Conservation (phyloP, 2,329 filamentous ascomycete genomes). For the Aspergillus caelatus region DNA sequence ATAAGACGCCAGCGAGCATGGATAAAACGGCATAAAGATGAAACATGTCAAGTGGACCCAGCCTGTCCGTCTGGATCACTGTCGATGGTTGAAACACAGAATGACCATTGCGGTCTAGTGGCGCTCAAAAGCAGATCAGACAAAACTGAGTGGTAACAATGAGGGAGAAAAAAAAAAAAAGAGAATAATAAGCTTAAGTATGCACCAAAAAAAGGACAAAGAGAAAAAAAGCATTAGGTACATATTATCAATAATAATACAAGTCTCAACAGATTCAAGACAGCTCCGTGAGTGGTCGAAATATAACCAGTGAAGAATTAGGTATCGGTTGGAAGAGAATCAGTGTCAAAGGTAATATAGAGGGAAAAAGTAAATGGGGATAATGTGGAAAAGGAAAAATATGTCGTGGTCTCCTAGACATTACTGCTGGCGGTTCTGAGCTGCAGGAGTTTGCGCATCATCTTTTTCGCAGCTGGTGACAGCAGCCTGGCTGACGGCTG, state of each 20-base stretch:
- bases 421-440: neutral
- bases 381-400: neutral
- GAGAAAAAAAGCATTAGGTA: constrained; percentile 19
- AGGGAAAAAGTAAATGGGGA: neutral
- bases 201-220: constrained; percentile 16
- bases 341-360: neutral
- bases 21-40: neutral
- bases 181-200: constrained; percentile 20
- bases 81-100: neutral
- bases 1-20: neutral
- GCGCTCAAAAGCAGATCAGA: constrained; percentile 7
- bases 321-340: neutral
- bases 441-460: neutral
- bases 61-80: constrained; percentile 1
- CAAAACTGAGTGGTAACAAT: neutral
- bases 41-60: neutral
- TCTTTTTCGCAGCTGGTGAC: constrained; percentile 5
- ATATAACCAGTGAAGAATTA: constrained; percentile 8
- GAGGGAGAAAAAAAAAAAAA: neutral
- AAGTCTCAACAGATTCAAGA: constrained; percentile 9
- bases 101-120: constrained; percentile 1
- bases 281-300: neutral
- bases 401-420: neutral
- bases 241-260: constrained; percentile 22
- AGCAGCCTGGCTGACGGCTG: constrained; percentile 3